Evolutionary conservation across 352 stramenopile species (phyloP), one percentile per base, ranked within the genome.

Genomic region (Globisporangium splendens): DNA sequence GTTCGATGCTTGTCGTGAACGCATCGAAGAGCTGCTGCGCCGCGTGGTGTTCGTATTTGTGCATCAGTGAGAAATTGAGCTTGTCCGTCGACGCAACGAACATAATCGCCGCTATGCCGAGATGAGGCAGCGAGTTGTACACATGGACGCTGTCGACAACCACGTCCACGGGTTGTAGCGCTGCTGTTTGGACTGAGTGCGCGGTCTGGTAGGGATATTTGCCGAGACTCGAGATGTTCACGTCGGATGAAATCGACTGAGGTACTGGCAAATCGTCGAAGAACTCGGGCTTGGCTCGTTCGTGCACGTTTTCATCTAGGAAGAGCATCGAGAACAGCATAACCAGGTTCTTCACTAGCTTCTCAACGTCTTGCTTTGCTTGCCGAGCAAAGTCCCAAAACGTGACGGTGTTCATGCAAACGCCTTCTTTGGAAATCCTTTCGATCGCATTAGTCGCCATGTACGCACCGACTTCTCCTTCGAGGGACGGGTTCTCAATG

Each of bases 161-260:
- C 28, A 35, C 52, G 8, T 50, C 41, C 39, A 21, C 13, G 48
- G 18, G 2, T 44, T 15, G 28, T n/a, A n/a, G 17, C 39, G 39
- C 17, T 44, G 39, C 22, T 4, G 52, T 31, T 18, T 38, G 61
- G 28, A 79, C 46, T 3, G 65, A 63, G 50, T 75, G 70, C n/a
- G 69, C 65, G 24, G 56, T 75, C 24, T 65, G 38, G 54, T 68
- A 66, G 13, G 64, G 61, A 39, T 75, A 79, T 20, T 63, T 57
- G 3, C 67, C 52, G 10, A 77, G 12, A n/a, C 67, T 69, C 2
- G 65, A 65, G 13, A 77, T 41, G 11, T 54, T 58, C 7, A 52
- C 56, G 38, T 79, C 71, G 4, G 62, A 50, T 1, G 61, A 63
- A 49, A 71, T 59, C 54, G 65, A 70, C 21, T 63, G 28, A 8